A percentile compares a stretch with the other conserved stretches of the same genome.
Conservation (phyloP, 169 alveolate genomes). For the Eimeria necatrix region DNA sequence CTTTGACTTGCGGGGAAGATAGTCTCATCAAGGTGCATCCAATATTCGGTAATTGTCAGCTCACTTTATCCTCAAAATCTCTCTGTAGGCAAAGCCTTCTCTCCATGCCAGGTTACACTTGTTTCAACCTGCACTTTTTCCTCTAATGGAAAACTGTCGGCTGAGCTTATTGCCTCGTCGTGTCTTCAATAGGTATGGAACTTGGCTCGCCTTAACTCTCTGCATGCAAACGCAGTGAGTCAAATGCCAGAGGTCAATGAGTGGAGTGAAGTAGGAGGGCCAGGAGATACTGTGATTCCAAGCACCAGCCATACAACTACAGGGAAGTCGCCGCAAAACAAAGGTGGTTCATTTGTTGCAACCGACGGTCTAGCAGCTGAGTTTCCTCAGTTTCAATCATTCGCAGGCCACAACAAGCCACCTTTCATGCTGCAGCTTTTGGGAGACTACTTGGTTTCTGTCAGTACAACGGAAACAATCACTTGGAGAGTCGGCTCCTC, state of each 20-base stretch:
- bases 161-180: too few relatives aligned
- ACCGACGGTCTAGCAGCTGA: constrained; percentile 33
- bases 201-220: background rate
- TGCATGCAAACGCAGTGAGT: background rate
- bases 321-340: background rate
- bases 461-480: constrained; percentile 75
- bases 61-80: background rate
- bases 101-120: background rate
- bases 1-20: constrained; percentile 63
- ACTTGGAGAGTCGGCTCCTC: constrained; percentile 72
- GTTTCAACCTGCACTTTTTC: background rate
- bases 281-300: background rate
- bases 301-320: background rate
- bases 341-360: background rate
- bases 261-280: background rate
- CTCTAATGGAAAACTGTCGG: too few relatives aligned
- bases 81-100: background rate
- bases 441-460: constrained; percentile 74
- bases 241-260: background rate
- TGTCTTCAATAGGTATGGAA: constrained; percentile 35
- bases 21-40: constrained; percentile 40
- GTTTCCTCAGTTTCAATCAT: constrained; percentile 72
- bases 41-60: background rate
- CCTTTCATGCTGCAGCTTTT: constrained; percentile 68
- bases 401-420: constrained; percentile 76